A percentile compares a stretch with the other conserved stretches of the same genome.
Evolutionary conservation across 2,329 filamentous ascomycete species (phyloP).

Genomic region (Venturia oleaginea): DNA sequence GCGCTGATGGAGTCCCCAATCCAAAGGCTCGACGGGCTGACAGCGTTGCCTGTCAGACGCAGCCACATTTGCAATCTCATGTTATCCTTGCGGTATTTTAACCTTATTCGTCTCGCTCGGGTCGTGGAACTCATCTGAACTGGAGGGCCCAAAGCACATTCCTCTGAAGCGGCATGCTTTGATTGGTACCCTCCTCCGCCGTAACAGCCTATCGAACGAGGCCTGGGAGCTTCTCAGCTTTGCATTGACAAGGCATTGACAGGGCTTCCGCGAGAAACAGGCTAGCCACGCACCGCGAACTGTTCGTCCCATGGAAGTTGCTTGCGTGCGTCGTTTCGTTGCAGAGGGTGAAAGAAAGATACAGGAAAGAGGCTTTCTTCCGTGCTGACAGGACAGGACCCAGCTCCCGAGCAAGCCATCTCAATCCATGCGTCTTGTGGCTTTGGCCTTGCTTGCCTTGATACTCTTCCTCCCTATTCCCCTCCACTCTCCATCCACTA

Average conservation of each 20-base stretch:
- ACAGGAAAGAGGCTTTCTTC: background rate
- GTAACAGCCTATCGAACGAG: constrained; percentile 8
- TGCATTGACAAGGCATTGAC: constrained; percentile 8
- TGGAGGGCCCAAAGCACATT: constrained; percentile 5
- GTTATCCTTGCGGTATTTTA: background rate
- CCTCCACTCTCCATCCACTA: background rate
- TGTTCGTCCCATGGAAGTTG: constrained; percentile 6
- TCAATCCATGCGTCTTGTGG: constrained; percentile 3
- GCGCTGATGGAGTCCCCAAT: constrained; percentile 2
- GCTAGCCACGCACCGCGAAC: constrained; percentile 11
- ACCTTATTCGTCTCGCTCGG: constrained; percentile 8
- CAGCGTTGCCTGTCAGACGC: constrained; percentile 8
- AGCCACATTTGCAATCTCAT: constrained; percentile 10
- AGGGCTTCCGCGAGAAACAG: constrained; percentile 6
- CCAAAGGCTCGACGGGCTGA: background rate
- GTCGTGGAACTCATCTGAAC: background rate
- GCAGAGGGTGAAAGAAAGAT: background rate
- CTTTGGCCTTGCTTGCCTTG: constrained; percentile 2
- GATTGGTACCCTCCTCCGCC: constrained; percentile 4
- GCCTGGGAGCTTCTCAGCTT: background rate
- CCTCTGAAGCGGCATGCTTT: background rate
- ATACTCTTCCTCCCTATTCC: constrained; percentile 1
- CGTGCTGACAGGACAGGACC: constrained; percentile 11
- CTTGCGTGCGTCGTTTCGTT: constrained; percentile 2
- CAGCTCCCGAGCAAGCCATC: background rate